Conservation (phyloP, 352 stramenopile genomes). For the Elongisporangium anandrum region DNA sequence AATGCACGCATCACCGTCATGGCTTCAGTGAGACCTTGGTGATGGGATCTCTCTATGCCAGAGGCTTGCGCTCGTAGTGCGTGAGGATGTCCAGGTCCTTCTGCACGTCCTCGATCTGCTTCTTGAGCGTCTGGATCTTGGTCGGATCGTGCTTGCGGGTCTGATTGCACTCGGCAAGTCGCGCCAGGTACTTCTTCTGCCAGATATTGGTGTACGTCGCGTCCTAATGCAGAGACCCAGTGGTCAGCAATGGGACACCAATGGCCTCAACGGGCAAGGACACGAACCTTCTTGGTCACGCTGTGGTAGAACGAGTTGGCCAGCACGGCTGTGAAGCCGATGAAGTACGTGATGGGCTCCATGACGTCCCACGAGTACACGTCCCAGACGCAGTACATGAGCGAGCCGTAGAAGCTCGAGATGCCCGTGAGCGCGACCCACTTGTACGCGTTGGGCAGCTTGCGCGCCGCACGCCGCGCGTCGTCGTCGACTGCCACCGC, state of each 20-base stretch:
- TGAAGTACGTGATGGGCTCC: slow-evolving; percentile 89
- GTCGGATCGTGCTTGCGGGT: slow-evolving; percentile 47
- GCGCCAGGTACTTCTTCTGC: slow-evolving; percentile 58
- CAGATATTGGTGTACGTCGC: slow-evolving; percentile 83
- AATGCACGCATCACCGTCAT: background rate
- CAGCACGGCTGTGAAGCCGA: slow-evolving; percentile 82
- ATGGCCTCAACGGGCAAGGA: background rate
- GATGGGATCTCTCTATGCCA: background rate
- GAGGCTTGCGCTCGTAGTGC: slow-evolving; percentile 28
- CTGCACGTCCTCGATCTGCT: slow-evolving; percentile 46
- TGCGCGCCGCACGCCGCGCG: slow-evolving; percentile 31
- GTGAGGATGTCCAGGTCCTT: slow-evolving; percentile 56
- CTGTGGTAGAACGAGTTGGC: slow-evolving; percentile 79
- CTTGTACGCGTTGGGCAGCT: slow-evolving; percentile 68
- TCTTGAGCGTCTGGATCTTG: slow-evolving; percentile 38
- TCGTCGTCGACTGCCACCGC: slow-evolving; percentile 40
- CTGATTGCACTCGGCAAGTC: slow-evolving; percentile 35
- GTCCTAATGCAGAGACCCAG: slow-evolving; percentile 22
- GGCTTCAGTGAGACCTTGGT: background rate
- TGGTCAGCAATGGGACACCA: background rate
- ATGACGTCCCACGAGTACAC: slow-evolving; percentile 89
- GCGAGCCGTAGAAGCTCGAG: slow-evolving; percentile 57
- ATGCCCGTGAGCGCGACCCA: slow-evolving; percentile 60
- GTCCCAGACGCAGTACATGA: slow-evolving; percentile 84
- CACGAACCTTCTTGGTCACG: slow-evolving; percentile 61